phyloP scores from a whole-genome alignment of 2,329 filamentous ascomycete species.

The Herpotrichia juniperi region DNA sequence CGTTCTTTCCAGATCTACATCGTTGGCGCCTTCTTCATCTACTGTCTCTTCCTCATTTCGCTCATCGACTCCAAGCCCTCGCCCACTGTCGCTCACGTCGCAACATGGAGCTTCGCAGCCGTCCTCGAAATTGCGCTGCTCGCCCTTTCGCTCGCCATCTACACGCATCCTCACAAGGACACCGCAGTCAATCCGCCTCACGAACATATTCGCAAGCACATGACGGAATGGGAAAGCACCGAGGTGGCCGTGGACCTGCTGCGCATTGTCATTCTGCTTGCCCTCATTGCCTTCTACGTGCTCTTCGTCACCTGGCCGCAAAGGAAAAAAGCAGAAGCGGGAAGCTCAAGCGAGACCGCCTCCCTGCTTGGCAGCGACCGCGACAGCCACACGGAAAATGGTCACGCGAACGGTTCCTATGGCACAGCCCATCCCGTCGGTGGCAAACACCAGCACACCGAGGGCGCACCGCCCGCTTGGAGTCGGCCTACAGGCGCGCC shows the following conservation, averaged over 20 bases:
- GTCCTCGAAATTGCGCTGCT: constrained; percentile 76
- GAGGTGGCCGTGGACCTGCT: constrained; percentile 71
- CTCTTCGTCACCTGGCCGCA: constrained; percentile 54
- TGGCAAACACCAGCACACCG: constrained; percentile 52
- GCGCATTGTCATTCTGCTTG: constrained; percentile 70
- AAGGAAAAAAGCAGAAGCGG: constrained; percentile 25
- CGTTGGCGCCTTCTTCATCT: constrained; percentile 83
- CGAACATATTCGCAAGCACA: constrained; percentile 37
- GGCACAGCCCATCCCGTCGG: constrained; percentile 54
- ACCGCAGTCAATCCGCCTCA: constrained; percentile 51
- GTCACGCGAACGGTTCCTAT: constrained; percentile 60
- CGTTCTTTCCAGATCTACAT: constrained; percentile 73
- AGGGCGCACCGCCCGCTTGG: constrained; percentile 77
- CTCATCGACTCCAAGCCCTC: constrained; percentile 83
- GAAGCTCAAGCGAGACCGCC: constrained; percentile 61
- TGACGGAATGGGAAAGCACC: constrained; percentile 66
- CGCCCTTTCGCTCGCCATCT: constrained; percentile 69
- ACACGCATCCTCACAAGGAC: constrained; percentile 71
- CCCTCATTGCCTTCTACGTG: constrained; percentile 65
- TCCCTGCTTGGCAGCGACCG: constrained; percentile 63
- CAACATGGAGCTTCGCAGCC: constrained; percentile 78
- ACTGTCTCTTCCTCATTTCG: constrained; percentile 83
- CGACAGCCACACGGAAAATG: constrained; percentile 53
- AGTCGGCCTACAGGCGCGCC: constrained; percentile 87
- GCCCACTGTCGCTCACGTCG: constrained; percentile 78